Evolutionary conservation across 2,329 filamentous ascomycete species (phyloP).

Genomic region (Colletotrichum graminicola): DNA sequence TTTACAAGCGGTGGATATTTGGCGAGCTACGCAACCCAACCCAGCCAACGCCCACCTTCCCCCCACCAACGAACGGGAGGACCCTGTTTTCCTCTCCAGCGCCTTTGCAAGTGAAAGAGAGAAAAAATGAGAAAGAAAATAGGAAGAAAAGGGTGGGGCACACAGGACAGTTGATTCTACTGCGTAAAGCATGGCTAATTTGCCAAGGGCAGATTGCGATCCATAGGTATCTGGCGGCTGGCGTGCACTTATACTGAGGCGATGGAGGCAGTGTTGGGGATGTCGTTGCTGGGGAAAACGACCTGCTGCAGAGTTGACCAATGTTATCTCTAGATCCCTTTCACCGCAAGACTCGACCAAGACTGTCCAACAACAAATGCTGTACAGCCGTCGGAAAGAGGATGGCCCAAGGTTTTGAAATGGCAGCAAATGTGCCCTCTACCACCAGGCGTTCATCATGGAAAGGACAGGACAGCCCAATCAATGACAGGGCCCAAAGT

Average conservation of each 20-base stretch:
- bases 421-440: neutral
- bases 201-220: conserved; percentile 24
- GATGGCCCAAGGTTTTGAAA: neutral
- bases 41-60: neutral
- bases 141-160: neutral
- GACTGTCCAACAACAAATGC: neutral
- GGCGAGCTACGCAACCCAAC: neutral
- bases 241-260: neutral
- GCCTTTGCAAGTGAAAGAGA: conserved; percentile 13
- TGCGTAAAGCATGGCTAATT: neutral
- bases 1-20: conserved; percentile 4
- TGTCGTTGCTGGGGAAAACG: neutral
- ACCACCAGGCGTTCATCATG: neutral
- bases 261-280: conserved; percentile 4
- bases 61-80: conserved; percentile 1
- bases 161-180: conserved; percentile 3
- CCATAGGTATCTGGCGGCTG: neutral
- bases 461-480: neutral
- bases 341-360: neutral
- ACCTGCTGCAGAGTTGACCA: neutral
- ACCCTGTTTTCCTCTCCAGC: conserved; percentile 20
- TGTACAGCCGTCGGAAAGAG: neutral
- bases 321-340: neutral
- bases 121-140: neutral
- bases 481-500: conserved; percentile 1